Evolutionary conservation across 441 rosid species (phyloP), one percentile per base, ranked within the genome.

Genomic region (Aleurites moluccanus): DNA sequence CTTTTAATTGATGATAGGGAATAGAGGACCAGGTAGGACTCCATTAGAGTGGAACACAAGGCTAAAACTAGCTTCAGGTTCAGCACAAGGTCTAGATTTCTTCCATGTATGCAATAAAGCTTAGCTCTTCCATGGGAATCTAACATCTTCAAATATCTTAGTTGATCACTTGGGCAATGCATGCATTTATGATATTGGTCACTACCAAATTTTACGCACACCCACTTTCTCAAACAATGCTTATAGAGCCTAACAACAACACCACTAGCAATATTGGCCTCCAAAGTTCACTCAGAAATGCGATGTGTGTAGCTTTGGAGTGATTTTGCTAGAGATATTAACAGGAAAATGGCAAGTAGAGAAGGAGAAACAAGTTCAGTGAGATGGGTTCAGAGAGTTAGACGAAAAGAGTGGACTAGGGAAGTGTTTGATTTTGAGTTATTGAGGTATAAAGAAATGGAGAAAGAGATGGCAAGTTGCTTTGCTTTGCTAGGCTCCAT

Each of bases 381-480:
- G 81, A 82, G 59, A 55, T 86, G 87, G 89, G 80, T 82, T 16
- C 79, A 80, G 10, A 72, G 70, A 49, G 81, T 81, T 57, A 68
- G 73, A 14, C 63, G 73, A 35, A 80, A 80, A 21, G 85, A 83
- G 64, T 80, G 80, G 83, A 60, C 60, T 0, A 80, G 84, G 82
- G 88, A 86, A 69, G 85, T 88, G 74, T 86, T 88, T 55, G 87
- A 88, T 80, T 83, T 83, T 42, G 91, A 85, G 77, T 40, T 86
- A 79, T 35, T 71, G n/a, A 73, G 81, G 68, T 69, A 74, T 56
- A 86, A 78, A 53, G 84, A 75, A 40, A 78, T 55, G 84, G 82
- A 84, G 74, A 79, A 66, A 27, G 83, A 83, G 63, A 88, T 88
- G 87, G 73, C 82, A 82, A 49, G 80, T 83, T 55, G 88, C 91